These are phyloP conservation scores for Sporothrix schenckii DNA, from an alignment of 2,329 filamentous ascomycete genomes.

Conservation along the genomic window DNA sequence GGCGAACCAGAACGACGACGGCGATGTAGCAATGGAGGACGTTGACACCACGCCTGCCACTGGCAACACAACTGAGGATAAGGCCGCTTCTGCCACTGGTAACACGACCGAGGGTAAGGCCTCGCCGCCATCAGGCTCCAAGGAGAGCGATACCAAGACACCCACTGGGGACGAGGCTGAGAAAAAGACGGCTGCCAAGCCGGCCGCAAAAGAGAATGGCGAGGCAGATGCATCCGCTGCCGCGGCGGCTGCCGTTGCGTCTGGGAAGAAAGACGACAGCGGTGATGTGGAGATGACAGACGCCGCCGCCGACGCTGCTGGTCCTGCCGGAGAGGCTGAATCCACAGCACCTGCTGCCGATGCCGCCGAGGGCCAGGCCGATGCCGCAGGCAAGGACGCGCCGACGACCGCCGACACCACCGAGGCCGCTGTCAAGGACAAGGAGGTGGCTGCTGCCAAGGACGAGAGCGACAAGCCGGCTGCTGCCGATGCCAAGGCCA, in stretches of 20 bases:
- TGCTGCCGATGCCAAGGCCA: not conserved
- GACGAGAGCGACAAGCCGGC: not conserved
- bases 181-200: not conserved
- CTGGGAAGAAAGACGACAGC: conserved; percentile 41
- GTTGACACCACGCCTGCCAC: conserved; percentile 30
- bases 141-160: not conserved
- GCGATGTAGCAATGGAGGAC: conserved; percentile 47
- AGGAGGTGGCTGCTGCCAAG: not conserved
- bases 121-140: not conserved
- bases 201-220: not conserved
- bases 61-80: conserved; percentile 10
- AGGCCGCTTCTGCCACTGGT: not conserved
- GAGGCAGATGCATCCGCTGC: not conserved
- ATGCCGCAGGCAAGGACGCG: not conserved
- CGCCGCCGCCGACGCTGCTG: conserved; percentile 10
- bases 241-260: conserved; percentile 20
- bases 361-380: not conserved
- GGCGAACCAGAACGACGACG: conserved; percentile 31
- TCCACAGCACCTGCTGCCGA: not conserved
- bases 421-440: not conserved
- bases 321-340: not conserved
- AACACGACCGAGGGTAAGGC: conserved; percentile 13
- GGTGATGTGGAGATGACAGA: conserved; percentile 55
- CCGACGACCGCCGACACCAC: not conserved
- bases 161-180: conserved; percentile 5